Evolutionary conservation across 352 stramenopile genomes (phyloP).

Genomic region (Peronospora farinosa): DNA sequence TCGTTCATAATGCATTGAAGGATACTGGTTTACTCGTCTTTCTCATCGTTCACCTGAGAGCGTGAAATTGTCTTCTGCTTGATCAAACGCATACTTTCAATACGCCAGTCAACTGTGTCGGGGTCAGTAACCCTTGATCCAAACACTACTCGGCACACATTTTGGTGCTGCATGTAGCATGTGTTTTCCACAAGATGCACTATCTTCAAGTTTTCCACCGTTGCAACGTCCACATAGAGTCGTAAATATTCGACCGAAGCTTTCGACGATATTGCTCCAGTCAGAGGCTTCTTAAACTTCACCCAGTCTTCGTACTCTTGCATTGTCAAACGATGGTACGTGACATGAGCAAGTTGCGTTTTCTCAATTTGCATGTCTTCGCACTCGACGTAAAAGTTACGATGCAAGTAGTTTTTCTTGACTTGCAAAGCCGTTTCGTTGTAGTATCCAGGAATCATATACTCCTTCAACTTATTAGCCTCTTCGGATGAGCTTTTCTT

Average conservation of each 20-base stretch:
- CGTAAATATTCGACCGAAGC: slow-evolving; percentile 36
- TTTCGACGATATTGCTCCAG: not conserved
- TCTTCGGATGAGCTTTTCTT: slow-evolving; percentile 20
- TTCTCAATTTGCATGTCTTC: slow-evolving; percentile 30
- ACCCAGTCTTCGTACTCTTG: slow-evolving; percentile 33
- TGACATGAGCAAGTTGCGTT: slow-evolving; percentile 26
- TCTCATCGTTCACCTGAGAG: slow-evolving; percentile 1
- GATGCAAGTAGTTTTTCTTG: slow-evolving; percentile 41
- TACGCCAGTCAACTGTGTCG: slow-evolving; percentile 61
- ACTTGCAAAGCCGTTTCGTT: slow-evolving; percentile 35
- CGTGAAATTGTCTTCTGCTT: slow-evolving; percentile 17
- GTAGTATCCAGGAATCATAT: slow-evolving; percentile 27
- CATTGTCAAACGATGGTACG: slow-evolving; percentile 38
- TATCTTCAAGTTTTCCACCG: slow-evolving; percentile 38
- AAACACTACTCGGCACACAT: slow-evolving; percentile 36
- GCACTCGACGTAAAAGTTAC: slow-evolving; percentile 36
- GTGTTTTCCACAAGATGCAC: slow-evolving; percentile 17
- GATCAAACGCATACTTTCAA: slow-evolving; percentile 30
- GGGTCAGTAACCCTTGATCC: slow-evolving; percentile 51
- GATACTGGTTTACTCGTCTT: not conserved
- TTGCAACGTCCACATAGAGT: slow-evolving; percentile 34
- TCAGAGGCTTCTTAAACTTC: slow-evolving; percentile 7
- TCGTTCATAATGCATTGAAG: no score
- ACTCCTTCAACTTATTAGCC: slow-evolving; percentile 18
- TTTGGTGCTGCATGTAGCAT: slow-evolving; percentile 26